Conservation (phyloP, 2,329 filamentous ascomycete species). For the Phialemoniopsis sp. region DNA sequence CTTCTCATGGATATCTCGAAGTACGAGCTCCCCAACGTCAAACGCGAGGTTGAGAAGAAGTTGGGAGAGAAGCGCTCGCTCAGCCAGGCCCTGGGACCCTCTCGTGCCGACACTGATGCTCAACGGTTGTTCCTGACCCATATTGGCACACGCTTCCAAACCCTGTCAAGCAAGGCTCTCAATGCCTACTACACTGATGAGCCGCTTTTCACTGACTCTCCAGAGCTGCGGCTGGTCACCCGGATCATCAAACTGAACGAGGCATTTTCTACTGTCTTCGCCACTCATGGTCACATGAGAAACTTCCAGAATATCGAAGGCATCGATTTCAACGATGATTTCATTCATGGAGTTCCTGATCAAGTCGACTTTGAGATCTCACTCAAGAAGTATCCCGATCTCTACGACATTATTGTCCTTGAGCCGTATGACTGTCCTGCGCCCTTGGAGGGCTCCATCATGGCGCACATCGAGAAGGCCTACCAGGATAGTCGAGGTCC, state of each 20-base stretch:
- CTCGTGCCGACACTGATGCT: conserved; percentile 16
- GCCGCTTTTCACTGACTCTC: conserved; percentile 18
- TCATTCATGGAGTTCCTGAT: too few relatives aligned
- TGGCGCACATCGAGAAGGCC: conserved; percentile 34
- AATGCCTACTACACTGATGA: conserved; percentile 28
- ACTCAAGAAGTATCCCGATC: conserved; percentile 9
- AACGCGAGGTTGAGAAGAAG: conserved; percentile 17
- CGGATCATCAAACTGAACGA: conserved; percentile 30
- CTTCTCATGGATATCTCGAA: conserved; percentile 36
- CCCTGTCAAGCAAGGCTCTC: conserved; percentile 20
- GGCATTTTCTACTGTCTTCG: conserved; percentile 22
- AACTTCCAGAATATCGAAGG: conserved; percentile 10
- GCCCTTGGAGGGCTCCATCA: conserved; percentile 24
- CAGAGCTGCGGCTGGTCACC: conserved; percentile 29
- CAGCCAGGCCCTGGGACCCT: conserved; percentile 22
- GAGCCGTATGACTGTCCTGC: conserved; percentile 12
- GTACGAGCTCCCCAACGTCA: conserved; percentile 28
- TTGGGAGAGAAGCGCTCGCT: conserved; percentile 6
- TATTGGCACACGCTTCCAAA: conserved; percentile 23
- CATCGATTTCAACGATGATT: conserved; percentile 1
- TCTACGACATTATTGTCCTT: conserved; percentile 19
- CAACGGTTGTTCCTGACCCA: conserved; percentile 29
- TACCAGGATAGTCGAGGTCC: conserved; percentile 44
- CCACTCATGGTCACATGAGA: conserved; percentile 19
- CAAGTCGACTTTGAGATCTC: conserved; percentile 4